Evolutionary conservation across 2,329 filamentous ascomycete species (phyloP).

Genomic region (Scedosporium minutisporum): DNA sequence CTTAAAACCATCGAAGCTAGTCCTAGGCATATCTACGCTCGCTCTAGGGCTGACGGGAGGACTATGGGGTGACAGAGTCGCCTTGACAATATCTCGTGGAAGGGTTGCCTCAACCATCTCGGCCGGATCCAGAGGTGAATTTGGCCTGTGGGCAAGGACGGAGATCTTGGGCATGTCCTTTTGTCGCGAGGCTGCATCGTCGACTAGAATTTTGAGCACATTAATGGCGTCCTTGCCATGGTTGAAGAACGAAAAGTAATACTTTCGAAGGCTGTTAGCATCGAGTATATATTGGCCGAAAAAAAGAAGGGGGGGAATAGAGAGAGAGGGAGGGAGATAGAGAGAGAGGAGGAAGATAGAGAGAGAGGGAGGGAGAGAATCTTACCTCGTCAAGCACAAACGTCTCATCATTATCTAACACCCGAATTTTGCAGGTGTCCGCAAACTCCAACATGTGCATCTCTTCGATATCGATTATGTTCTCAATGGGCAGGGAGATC

Average conservation of each 20-base stretch:
- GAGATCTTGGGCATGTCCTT: conserved; percentile 4
- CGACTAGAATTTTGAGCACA: conserved; percentile 63
- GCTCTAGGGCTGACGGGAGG: conserved; percentile 40
- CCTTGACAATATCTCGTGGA: conserved; percentile 48
- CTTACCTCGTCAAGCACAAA: conserved; percentile 87
- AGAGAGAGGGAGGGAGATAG: background rate
- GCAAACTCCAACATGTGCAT: conserved; percentile 84
- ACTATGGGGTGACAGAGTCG: conserved; percentile 43
- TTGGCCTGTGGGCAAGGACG: background rate
- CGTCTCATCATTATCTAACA: conserved; percentile 88
- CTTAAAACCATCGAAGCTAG: conserved; percentile 45
- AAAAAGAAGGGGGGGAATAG: background rate
- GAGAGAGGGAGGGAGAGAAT: conserved; percentile 1
- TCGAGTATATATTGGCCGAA: background rate
- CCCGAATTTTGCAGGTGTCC: conserved; percentile 85
- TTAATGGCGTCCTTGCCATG: conserved; percentile 75
- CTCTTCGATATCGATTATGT: conserved; percentile 87
- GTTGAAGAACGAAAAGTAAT: conserved; percentile 94
- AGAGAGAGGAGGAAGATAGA: no score
- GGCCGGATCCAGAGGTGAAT: conserved; percentile 6
- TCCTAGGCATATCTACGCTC: conserved; percentile 42
- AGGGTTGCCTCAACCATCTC: conserved; percentile 24
- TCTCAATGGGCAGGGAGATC: conserved; percentile 80
- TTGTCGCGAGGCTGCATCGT: conserved; percentile 44
- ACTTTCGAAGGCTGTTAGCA: conserved; percentile 37